Percentiles rank a stretch among this genome's conserved stretches.
Evolutionary conservation across 495 filamentous ascomycete genomes (phyloP).

Genomic region (Talaromyces wortmannii): DNA sequence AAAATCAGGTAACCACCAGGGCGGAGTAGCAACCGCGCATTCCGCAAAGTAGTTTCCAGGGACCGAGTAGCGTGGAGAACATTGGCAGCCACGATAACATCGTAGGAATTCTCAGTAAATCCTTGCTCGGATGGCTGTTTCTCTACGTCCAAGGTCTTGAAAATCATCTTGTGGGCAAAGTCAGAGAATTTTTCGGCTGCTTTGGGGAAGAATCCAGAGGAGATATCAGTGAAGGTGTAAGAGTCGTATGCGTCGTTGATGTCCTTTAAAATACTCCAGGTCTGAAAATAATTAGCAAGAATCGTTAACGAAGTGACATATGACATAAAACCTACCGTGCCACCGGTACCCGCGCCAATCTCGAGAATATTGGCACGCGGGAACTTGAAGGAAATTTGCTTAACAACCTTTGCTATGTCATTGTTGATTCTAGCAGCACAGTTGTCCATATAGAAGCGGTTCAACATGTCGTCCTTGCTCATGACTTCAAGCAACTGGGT

Average conservation of each 20-base stretch:
- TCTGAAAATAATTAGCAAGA: conserved; percentile 20
- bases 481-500: conserved; percentile 33
- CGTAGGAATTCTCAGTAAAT: conserved; percentile 26
- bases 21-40: conserved; percentile 23
- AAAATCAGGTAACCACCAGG: conserved; percentile 35
- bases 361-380: conserved; percentile 10
- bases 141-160: conserved; percentile 30
- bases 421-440: conserved; percentile 7
- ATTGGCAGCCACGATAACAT: conserved; percentile 26
- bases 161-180: conserved; percentile 21
- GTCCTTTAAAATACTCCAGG: conserved; percentile 12
- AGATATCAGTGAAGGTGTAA: conserved; percentile 44
- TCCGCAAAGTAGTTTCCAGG: not conserved
- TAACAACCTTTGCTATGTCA: conserved; percentile 7
- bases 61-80: conserved; percentile 10
- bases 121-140: conserved; percentile 25
- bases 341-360: conserved; percentile 27
- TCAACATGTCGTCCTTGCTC: conserved; percentile 27
- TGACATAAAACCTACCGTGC: conserved; percentile 17
- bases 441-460: conserved; percentile 24
- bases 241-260: not conserved
- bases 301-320: conserved; percentile 15
- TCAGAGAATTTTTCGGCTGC: conserved; percentile 2
- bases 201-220: conserved; percentile 26
- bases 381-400: conserved; percentile 16